These are phyloP conservation scores for Lecanicillium sp. DNA, from an alignment of 2,329 filamentous ascomycete genomes.

Conservation along the genomic window DNA sequence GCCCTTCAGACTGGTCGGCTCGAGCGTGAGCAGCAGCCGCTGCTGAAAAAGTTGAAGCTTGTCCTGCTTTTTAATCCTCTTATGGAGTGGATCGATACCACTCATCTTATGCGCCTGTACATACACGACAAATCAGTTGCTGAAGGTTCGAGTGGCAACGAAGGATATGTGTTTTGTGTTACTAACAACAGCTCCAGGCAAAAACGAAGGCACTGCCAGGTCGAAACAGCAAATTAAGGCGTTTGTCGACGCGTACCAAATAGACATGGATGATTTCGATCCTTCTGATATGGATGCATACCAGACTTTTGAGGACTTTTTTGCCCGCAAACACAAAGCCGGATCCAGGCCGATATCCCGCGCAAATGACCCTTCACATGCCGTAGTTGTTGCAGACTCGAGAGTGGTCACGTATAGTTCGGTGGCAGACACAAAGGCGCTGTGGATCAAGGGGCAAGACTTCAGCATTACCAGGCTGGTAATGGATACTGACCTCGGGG, in stretches of 20 bases:
- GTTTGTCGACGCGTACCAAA: conserved; percentile 28
- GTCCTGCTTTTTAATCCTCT: conserved; percentile 32
- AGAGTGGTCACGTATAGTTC: conserved; percentile 27
- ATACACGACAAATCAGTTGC: conserved; percentile 26
- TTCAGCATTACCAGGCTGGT: conserved; percentile 33
- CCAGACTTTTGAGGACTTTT: conserved; percentile 29
- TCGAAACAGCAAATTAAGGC: conserved; percentile 26
- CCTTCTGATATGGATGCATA: conserved; percentile 26
- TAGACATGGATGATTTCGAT: conserved; percentile 29
- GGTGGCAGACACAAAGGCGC: conserved; percentile 21
- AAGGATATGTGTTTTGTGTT: background rate
- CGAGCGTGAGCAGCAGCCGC: conserved; percentile 29
- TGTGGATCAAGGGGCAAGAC: conserved; percentile 36
- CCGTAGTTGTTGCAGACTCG: conserved; percentile 27
- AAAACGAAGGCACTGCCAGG: conserved; percentile 17
- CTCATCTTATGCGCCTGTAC: conserved; percentile 25
- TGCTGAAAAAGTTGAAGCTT: conserved; percentile 32
- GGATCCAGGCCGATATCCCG: conserved; percentile 21
- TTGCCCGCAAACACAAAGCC: conserved; percentile 23
- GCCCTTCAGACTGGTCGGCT: conserved; percentile 20
- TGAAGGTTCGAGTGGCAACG: conserved; percentile 15
- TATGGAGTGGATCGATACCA: conserved; percentile 31
- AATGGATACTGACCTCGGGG: conserved; percentile 22
- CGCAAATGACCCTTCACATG: conserved; percentile 17
- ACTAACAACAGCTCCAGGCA: conserved; percentile 7